Percentiles rank a stretch among this genome's conserved stretches.
These are phyloP conservation scores for Aeminium ludgeri DNA, from an alignment of 495 filamentous ascomycete genomes.

Conservation along the genomic window DNA sequence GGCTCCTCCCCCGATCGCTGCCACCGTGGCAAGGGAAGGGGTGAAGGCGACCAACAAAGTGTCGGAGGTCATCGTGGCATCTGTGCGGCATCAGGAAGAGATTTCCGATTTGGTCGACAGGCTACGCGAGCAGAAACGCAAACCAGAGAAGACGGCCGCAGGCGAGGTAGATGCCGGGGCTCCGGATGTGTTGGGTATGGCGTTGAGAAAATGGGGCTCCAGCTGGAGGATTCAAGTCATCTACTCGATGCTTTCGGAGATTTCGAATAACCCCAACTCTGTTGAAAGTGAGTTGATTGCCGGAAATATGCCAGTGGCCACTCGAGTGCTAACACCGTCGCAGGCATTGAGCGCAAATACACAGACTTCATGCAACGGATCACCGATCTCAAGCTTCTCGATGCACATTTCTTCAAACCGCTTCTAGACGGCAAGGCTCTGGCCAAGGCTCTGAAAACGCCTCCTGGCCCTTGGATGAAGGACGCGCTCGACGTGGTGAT, in stretches of 20 bases:
- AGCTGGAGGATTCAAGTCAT: constrained; percentile 61
- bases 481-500: constrained; percentile 53
- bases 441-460: constrained; percentile 38
- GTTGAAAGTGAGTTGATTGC: constrained; percentile 4
- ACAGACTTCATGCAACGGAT: constrained; percentile 39
- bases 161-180: constrained; percentile 21
- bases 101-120: constrained; percentile 44
- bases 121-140: constrained; percentile 20
- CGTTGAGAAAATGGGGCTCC: constrained; percentile 57
- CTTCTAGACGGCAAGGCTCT: constrained; percentile 43
- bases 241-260: constrained; percentile 34
- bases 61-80: constrained; percentile 43
- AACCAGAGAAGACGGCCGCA: constrained; percentile 9
- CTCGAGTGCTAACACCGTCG: constrained; percentile 13
- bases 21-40: constrained; percentile 51
- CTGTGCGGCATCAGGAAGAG: constrained; percentile 39
- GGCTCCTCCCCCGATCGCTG: constrained; percentile 34
- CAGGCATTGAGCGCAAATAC: constrained; percentile 32
- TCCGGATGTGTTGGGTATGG: constrained; percentile 49
- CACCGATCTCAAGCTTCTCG: constrained; percentile 28
- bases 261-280: background rate
- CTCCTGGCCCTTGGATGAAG: constrained; percentile 64
- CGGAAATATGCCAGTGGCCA: too few relatives aligned
- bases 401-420: constrained; percentile 23
- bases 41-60: constrained; percentile 64